A percentile compares a stretch with the other conserved stretches of the same genome.
phyloP scores from a whole-genome alignment of 768 basidiomycete species.

The Suillus americanus region DNA sequence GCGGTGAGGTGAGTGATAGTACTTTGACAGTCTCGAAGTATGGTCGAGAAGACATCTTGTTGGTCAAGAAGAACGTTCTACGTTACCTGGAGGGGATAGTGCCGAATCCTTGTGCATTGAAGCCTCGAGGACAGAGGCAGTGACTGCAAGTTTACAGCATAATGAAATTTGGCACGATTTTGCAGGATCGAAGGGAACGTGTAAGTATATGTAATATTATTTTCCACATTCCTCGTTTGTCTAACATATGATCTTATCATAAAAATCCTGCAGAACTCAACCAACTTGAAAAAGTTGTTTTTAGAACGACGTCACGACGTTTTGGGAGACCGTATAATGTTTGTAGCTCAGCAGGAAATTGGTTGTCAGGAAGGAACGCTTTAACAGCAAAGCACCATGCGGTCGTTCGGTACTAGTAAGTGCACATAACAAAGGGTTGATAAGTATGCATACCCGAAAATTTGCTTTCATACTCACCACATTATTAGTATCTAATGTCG shows the following conservation, averaged over 20 bases:
- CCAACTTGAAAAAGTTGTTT: background rate
- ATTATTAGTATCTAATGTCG: background rate
- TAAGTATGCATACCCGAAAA: background rate
- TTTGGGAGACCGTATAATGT: background rate
- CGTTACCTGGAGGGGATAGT: conserved; percentile 7
- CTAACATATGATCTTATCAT: background rate
- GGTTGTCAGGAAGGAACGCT: background rate
- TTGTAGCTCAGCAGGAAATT: background rate
- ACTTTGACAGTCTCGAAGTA: conserved; percentile 73
- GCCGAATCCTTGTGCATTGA: conserved; percentile 11
- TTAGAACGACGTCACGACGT: background rate
- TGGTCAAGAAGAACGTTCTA: conserved; percentile 8
- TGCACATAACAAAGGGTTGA: background rate
- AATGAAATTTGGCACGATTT: conserved; percentile 3
- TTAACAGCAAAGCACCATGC: background rate
- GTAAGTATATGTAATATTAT: background rate
- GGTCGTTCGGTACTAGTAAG: background rate
- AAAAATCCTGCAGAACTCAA: background rate
- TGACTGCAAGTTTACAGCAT: background rate
- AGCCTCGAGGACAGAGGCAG: conserved; percentile 32
- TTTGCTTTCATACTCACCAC: background rate
- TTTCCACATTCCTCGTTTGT: background rate
- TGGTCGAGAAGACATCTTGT: conserved; percentile 38
- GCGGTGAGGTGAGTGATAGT: conserved; percentile 6
- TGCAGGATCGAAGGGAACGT: background rate